Percentiles rank a stretch among this genome's conserved stretches.
Conservation (phyloP, 2,329 filamentous ascomycete species). For the Phaeosphaeria sp. region DNA sequence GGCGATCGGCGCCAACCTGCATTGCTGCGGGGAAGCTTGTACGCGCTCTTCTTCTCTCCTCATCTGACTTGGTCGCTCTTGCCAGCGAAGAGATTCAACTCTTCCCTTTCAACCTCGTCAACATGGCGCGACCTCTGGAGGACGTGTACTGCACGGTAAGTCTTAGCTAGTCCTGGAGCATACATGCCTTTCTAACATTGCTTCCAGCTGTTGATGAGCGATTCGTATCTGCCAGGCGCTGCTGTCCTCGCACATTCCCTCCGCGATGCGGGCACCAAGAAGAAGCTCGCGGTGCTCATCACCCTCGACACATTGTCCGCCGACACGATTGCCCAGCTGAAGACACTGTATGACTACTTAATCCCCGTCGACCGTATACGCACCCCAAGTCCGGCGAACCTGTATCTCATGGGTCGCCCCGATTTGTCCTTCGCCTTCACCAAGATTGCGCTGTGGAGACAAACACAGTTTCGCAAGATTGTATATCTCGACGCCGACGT, state of each 20-base stretch:
- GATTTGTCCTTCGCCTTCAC: constrained; percentile 94
- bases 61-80: constrained; percentile 6
- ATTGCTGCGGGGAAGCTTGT: constrained; percentile 37
- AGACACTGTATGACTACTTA: constrained; percentile 85
- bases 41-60: constrained; percentile 15
- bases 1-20: constrained; percentile 31
- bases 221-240: constrained; percentile 94
- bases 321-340: constrained; percentile 78
- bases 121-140: constrained; percentile 52
- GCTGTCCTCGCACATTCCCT: constrained; percentile 93
- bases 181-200: constrained; percentile 25
- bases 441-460: constrained; percentile 93
- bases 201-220: constrained; percentile 83
- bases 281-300: constrained; percentile 84
- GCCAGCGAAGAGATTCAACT: neutral
- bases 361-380: constrained; percentile 82
- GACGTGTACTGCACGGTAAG: constrained; percentile 72
- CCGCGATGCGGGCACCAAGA: constrained; percentile 84
- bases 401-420: constrained; percentile 88
- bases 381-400: constrained; percentile 79
- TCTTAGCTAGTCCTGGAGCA: constrained; percentile 9
- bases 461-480: constrained; percentile 87
- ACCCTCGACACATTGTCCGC: constrained; percentile 79
- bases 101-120: constrained; percentile 10
- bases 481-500: constrained; percentile 96